Conservation (phyloP, 768 basidiomycete genomes). For the Cyclocybe aegerita region DNA sequence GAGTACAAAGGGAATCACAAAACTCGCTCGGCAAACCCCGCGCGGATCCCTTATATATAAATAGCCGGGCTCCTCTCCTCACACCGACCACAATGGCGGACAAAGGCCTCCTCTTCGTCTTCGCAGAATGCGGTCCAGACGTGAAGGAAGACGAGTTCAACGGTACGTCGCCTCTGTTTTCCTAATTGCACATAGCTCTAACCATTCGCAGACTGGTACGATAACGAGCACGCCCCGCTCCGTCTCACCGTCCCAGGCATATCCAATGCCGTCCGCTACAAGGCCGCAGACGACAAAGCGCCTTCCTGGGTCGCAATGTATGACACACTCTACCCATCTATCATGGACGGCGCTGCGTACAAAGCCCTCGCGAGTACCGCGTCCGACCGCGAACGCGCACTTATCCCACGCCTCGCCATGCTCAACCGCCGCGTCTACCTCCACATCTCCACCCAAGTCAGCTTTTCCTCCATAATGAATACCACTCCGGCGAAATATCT, state of each 20-base stretch:
- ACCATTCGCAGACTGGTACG: slow-evolving; percentile 30
- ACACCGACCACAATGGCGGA: slow-evolving; percentile 13
- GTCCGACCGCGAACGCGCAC: slow-evolving; percentile 25
- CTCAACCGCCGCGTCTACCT: slow-evolving; percentile 27
- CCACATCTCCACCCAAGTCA: slow-evolving; percentile 15
- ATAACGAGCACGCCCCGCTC: slow-evolving; percentile 32
- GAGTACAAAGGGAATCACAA: slow-evolving; percentile 1
- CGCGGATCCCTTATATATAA: neutral
- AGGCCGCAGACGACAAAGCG: slow-evolving; percentile 21
- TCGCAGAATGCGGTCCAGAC: slow-evolving; percentile 24
- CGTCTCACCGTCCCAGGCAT: slow-evolving; percentile 30
- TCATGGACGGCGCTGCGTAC: slow-evolving; percentile 21
- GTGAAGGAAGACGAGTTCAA: slow-evolving; percentile 31
- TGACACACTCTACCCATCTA: slow-evolving; percentile 24
- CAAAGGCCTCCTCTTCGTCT: slow-evolving; percentile 31
- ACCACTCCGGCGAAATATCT: slow-evolving; percentile 22
- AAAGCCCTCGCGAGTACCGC: slow-evolving; percentile 20
- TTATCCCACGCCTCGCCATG: slow-evolving; percentile 19
- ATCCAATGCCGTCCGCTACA: slow-evolving; percentile 29
- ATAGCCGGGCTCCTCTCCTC: neutral
- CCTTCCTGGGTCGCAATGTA: slow-evolving; percentile 27
- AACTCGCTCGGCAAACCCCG: neutral
- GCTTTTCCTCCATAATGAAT: slow-evolving; percentile 5
- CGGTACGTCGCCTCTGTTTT: slow-evolving; percentile 17
- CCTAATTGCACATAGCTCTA: neutral